Base-by-base conservation (phyloP, 1,284 basidiomycete species). In the Cryptococcus sp. region DNA sequence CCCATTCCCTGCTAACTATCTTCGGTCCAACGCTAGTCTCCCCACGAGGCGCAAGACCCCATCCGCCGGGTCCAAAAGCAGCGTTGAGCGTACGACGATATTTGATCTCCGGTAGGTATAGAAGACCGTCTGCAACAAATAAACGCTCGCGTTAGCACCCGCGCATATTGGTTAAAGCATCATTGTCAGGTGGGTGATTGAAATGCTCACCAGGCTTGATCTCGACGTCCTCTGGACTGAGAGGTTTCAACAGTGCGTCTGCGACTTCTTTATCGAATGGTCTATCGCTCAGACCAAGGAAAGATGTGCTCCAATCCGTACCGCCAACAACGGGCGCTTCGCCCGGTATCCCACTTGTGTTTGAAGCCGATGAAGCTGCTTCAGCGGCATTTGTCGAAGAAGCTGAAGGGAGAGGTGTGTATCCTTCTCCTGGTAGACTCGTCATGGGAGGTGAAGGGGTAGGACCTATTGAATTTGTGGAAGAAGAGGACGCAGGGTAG, bases 101-200 rank as follows among this genome's bases (percentile, higher is more conserved):
- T 77, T 98, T 96, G 75, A 98, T 99, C 77, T 98, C 95, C 23
- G 95, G 95, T 11, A 99, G 86, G 79, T 97, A 99, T 29, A 98
- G 81, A 37, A 99, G 82, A 3, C 95, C 95, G 67, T 98, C 95
- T 93, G 67, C 37, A 17, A 53, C 47, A 56, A 40, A 37, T 40
- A 50, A 41, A 44, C 39, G 6, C 25, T 26, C 43, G 13, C 20
- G 5, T 23, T 11, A 51, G 19, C 50, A 19, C 25, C 10, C 19
- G 23, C 17, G 39, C 13, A 20, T 23, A 10, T 3, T 8, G 51
- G 13, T 8, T 13, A 5, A 2, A n/a, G 41, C 41, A 44, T 44
- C 22, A 22, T 15, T 22, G 15, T 15, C 13, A 47, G 39, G 41
- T n/a, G 26, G 41, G 54, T 47, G 51, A 11, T 19, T 15, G 39